Conservation (phyloP, 1,139 yeast genomes). For the Kodamaea ohmeri region DNA sequence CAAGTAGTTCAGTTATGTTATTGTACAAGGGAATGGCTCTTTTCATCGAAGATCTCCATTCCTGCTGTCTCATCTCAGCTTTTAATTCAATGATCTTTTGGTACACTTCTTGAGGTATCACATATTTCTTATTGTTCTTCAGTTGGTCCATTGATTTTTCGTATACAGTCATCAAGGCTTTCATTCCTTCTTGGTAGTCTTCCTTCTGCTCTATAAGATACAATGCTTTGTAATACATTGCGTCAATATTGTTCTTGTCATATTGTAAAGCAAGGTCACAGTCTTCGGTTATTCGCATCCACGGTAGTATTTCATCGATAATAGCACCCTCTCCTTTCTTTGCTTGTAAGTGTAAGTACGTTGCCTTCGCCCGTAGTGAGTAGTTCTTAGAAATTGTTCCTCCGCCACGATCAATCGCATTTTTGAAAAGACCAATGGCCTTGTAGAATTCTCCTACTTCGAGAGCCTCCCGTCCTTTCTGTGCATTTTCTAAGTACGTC, state of each 20-base stretch:
- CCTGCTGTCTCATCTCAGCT: conserved; percentile 17
- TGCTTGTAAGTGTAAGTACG: conserved; percentile 14
- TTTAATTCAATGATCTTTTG: conserved; percentile 21
- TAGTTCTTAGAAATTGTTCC: conserved; percentile 13
- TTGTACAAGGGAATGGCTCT: conserved; percentile 23
- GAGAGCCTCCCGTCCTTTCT: conserved; percentile 12
- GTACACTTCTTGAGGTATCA: conserved; percentile 20
- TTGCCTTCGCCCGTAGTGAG: conserved; percentile 20
- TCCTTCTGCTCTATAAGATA: conserved; percentile 24
- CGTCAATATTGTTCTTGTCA: conserved; percentile 21
- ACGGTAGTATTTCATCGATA: conserved; percentile 12
- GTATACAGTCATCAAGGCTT: conserved; percentile 29
- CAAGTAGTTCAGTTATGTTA: conserved; percentile 23
- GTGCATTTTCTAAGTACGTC: conserved; percentile 8
- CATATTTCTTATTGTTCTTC: conserved; percentile 20
- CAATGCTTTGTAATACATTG: conserved; percentile 27
- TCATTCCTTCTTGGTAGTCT: conserved; percentile 26
- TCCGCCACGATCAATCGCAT: conserved; percentile 18
- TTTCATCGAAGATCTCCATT: conserved; percentile 19
- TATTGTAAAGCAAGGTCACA: conserved; percentile 29
- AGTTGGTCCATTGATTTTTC: conserved; percentile 24
- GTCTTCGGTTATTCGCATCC: conserved; percentile 24
- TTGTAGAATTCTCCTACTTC: conserved; percentile 17
- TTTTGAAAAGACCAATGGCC: conserved; percentile 20
- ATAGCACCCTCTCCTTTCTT: background rate